Evolutionary conservation across 129 eudicot genomes (phyloP).

Genomic region (Arctium lappa): DNA sequence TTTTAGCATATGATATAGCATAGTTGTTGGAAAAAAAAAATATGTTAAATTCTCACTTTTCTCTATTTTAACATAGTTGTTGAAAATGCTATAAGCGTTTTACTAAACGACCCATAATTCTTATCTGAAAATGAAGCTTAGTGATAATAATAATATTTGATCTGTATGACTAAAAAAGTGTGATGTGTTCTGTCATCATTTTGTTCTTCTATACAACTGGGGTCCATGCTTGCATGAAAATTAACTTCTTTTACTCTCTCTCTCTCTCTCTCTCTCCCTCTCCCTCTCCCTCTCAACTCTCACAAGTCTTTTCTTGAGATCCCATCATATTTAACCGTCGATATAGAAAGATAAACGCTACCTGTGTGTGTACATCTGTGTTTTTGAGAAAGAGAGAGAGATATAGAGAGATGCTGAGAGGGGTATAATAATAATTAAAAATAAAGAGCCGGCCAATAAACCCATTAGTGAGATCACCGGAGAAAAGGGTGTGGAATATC

Average conservation of each 20-base stretch:
- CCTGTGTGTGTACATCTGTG: not conserved
- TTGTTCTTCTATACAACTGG: conserved; percentile 26
- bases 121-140: too few relatives aligned
- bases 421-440: not conserved
- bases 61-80: too few relatives aligned
- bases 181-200: conserved; percentile 20
- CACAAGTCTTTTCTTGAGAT: conserved; percentile 32
- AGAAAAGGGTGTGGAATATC: conserved; percentile 4
- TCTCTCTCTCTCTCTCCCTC: conserved; percentile 5
- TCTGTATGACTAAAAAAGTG: not conserved
- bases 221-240: conserved; percentile 27
- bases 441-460: not conserved
- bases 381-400: conserved; percentile 1
- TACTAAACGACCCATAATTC: too few relatives aligned
- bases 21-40: too few relatives aligned
- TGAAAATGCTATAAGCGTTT: too few relatives aligned
- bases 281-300: conserved; percentile 16
- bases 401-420: not conserved
- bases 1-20: too few relatives aligned
- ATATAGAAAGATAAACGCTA: conserved; percentile 25
- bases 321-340: conserved; percentile 41
- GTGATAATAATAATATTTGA: not conserved
- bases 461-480: conserved; percentile 6
- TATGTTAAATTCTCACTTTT: too few relatives aligned
- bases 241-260: conserved; percentile 21